phyloP scores from a whole-genome alignment of 768 basidiomycete species.

The Aureoboletus auriporus region DNA sequence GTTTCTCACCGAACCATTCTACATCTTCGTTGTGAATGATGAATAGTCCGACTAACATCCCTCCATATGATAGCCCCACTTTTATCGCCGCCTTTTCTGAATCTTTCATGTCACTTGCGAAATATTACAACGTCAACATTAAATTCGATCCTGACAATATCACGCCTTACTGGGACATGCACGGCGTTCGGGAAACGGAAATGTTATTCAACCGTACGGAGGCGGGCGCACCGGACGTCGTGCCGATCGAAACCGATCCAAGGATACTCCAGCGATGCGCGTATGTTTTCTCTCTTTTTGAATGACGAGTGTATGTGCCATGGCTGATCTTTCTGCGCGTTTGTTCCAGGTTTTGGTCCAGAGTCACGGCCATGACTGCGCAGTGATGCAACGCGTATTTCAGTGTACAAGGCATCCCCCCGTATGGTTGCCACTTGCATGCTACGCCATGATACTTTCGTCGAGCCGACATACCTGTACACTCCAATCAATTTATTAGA shows the following conservation, averaged over 20 bases:
- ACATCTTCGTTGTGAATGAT: not conserved
- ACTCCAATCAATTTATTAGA: too few species aligned
- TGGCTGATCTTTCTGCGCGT: not conserved
- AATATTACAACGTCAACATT: conserved; percentile 19
- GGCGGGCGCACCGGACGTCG: not conserved
- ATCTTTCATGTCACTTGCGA: conserved; percentile 23
- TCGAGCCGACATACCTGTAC: too few species aligned
- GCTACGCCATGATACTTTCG: too few species aligned
- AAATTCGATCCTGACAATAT: conserved; percentile 15
- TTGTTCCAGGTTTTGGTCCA: conserved; percentile 12
- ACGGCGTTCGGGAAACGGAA: conserved; percentile 4
- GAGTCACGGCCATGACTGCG: conserved; percentile 3
- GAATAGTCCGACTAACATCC: not conserved
- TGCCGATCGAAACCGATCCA: conserved; percentile 2
- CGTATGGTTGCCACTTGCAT: too few species aligned
- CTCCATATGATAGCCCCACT: conserved; percentile 22
- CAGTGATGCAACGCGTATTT: conserved; percentile 3
- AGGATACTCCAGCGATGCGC: conserved; percentile 5
- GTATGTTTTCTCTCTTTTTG: not conserved
- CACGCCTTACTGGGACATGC: conserved; percentile 12
- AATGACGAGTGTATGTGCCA: too few species aligned
- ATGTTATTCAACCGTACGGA: conserved; percentile 15
- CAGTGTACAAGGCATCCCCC: too few species aligned
- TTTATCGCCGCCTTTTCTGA: conserved; percentile 28
- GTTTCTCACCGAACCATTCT: too few species aligned